Evolutionary conservation across 1,139 yeast species (phyloP), one percentile per base, ranked within the genome.

Genomic region (Sugiyamaella neomexicana): DNA sequence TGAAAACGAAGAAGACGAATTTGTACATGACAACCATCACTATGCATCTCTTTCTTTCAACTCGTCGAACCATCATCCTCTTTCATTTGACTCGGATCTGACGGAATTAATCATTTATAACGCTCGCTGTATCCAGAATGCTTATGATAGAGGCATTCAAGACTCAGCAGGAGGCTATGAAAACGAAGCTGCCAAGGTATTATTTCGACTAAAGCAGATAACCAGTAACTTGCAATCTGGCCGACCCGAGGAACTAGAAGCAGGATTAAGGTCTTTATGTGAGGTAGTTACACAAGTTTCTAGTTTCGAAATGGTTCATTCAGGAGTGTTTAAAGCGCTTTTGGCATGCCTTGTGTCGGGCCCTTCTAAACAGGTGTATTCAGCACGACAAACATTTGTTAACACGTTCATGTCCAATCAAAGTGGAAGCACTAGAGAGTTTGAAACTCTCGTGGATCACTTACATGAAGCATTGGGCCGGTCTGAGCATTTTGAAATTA

Each of bases 381-480:
- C 15, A 7, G 53, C 55, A 43, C 53, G 75, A 56, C 68, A 64
- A 27, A 70, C 82, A 1, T 85, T 88, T 62, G 65, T 79, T 25
- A 61, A 71, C 2, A 76, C 76, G 0, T 86, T 87, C 59, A 68
- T 68, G 7, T 25, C 37, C 25, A 20, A 20, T 20, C 25, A 20
- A 4, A n/a, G 7, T 3, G 40, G 36, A 8, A 20, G 31, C 6
- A 27, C 36, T 5, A 36, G 37, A 13, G 20, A 34, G 70, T 66
- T 83, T 52, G 74, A 68, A 32, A 66, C 69, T 31, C 72, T 83
- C 40, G 75, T 86, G 1, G 72, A 72, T 8, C 81, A 84, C 57
- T 72, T 89, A 23, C 95, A 89, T 62, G 93, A 88, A 56, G 82
- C 89, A 0, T 72, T 90, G 42, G 82, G 89, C 0, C 77, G 96